Conservation (phyloP, 2,329 filamentous ascomycete species). For the Penicillium concentricum region DNA sequence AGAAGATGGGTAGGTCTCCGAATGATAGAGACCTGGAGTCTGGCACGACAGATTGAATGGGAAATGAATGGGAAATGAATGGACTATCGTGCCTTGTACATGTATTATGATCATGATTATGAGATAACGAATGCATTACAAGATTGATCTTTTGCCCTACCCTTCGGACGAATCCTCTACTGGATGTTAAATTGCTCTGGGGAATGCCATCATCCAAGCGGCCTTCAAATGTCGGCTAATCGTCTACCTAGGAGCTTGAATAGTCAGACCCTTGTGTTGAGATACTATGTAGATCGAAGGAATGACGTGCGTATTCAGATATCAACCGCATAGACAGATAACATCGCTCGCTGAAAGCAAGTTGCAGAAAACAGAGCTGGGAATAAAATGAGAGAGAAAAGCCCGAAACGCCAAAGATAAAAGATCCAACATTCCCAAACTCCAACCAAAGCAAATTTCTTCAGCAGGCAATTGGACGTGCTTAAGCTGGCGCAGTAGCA, state of each 20-base stretch:
- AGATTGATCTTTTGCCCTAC: background rate
- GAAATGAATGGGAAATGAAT: slow-evolving; percentile 10
- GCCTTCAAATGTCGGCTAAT: too few relatives aligned
- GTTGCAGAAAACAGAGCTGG: slow-evolving; percentile 10
- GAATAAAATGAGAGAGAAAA: slow-evolving; percentile 13
- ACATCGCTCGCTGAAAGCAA: slow-evolving; percentile 23
- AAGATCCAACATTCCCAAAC: slow-evolving; percentile 18
- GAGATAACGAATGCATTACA: background rate
- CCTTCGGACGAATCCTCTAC: background rate
- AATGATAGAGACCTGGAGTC: slow-evolving; percentile 34
- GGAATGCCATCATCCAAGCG: background rate
- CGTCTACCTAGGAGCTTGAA: background rate
- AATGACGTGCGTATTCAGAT: slow-evolving; percentile 17
- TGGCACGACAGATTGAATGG: slow-evolving; percentile 18
- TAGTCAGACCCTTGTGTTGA: background rate
- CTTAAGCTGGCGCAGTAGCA: background rate
- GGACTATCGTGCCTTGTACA: background rate
- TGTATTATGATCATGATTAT: slow-evolving; percentile 7
- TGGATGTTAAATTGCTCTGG: background rate
- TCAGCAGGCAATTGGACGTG: background rate
- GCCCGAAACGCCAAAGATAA: slow-evolving; percentile 18
- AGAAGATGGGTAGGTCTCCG: slow-evolving; percentile 25
- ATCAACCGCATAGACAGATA: slow-evolving; percentile 9
- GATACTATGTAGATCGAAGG: slow-evolving; percentile 15
- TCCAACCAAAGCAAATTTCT: slow-evolving; percentile 14